phyloP scores from a whole-genome alignment of 257 asterid genomes.

The Capsicum rhomboideum region DNA sequence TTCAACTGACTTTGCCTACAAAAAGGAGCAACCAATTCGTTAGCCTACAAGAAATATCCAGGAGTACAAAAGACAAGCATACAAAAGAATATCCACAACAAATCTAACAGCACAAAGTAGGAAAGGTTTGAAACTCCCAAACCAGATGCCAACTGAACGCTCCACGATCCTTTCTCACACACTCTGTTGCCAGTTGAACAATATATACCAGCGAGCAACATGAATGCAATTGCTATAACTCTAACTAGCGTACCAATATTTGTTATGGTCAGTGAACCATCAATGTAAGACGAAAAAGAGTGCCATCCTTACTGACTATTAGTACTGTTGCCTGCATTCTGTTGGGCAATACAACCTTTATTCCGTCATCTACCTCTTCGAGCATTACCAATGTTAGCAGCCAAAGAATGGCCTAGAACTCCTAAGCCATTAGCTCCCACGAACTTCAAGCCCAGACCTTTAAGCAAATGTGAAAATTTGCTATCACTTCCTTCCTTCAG shows the following conservation, averaged over 20 bases:
- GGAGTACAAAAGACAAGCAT: not conserved
- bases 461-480: conserved; percentile 29
- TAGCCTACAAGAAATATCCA: not conserved
- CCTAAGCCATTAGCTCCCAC: conserved; percentile 42
- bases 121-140: not conserved
- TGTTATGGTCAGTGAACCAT: too few relatives aligned
- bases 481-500: conserved; percentile 25
- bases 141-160: not conserved
- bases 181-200: not conserved
- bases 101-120: not conserved
- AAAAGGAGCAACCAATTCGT: not conserved
- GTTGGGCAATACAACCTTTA: conserved; percentile 16
- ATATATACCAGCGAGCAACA: not conserved
- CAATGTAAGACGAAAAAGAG: too few relatives aligned
- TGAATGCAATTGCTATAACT: not conserved
- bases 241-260: too few relatives aligned
- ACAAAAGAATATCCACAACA: not conserved
- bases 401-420: conserved; percentile 24
- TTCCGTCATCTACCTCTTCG: conserved; percentile 38
- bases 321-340: not conserved
- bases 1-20: not conserved
- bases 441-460: conserved; percentile 35
- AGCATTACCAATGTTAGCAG: conserved; percentile 29
- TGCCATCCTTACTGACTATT: not conserved
- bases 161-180: not conserved